Evolutionary conservation across 352 stramenopile genomes (phyloP).

Genomic region (Detonula confervacea): DNA sequence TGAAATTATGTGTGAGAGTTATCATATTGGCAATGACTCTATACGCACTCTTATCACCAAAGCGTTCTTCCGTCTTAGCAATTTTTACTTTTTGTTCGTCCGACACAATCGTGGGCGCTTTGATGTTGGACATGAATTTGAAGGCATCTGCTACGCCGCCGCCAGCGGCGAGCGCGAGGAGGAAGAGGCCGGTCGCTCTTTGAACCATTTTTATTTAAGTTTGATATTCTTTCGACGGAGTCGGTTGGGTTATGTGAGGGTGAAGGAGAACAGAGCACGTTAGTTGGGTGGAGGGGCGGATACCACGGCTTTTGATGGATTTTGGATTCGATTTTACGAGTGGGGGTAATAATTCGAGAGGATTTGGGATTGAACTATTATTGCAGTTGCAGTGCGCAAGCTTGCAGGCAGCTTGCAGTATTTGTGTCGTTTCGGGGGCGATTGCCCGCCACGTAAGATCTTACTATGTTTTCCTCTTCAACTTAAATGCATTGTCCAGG

Average conservation of each 20-base stretch:
- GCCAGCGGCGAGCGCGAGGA: slow-evolving; percentile 37
- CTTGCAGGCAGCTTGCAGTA: not conserved
- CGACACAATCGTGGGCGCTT: slow-evolving; percentile 71
- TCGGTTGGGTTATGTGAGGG: too few relatives aligned
- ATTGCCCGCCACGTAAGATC: too few relatives aligned
- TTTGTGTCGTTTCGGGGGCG: not conserved
- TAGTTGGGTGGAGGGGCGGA: too few relatives aligned
- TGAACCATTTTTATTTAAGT: slow-evolving; percentile 23
- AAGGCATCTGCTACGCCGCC: slow-evolving; percentile 60
- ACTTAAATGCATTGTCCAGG: too few relatives aligned
- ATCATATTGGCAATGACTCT: slow-evolving; percentile 8
- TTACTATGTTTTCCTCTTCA: too few relatives aligned
- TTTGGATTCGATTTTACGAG: too few relatives aligned
- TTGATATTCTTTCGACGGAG: too few relatives aligned
- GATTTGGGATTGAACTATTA: too few relatives aligned
- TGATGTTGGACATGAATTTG: slow-evolving; percentile 84
- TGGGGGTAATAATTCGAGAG: too few relatives aligned
- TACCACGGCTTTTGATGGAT: too few relatives aligned
- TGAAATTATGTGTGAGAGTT: too few relatives aligned
- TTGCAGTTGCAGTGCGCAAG: not conserved
- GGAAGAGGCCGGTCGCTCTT: slow-evolving; percentile 13
- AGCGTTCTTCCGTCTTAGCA: slow-evolving; percentile 67
- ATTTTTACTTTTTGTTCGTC: slow-evolving; percentile 66
- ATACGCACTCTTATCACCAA: slow-evolving; percentile 85
- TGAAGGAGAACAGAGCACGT: too few relatives aligned